Conservation (phyloP, 2,329 filamentous ascomycete species). For the Aureobasidium pullulans region DNA sequence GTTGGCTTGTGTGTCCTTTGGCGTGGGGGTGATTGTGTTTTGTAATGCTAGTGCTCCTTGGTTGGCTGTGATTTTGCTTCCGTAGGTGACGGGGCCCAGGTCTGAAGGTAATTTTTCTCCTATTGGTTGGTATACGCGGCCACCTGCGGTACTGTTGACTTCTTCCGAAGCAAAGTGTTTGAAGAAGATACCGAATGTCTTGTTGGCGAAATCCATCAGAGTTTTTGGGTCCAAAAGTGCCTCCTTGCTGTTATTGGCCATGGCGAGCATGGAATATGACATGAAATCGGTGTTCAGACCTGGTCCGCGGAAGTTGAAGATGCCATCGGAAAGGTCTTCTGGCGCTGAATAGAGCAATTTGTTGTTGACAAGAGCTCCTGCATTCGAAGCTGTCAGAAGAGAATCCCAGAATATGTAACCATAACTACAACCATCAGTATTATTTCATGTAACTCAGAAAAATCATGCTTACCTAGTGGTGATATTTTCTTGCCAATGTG, state of each 20-base stretch:
- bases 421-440: not conserved
- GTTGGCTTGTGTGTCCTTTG: not conserved
- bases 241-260: not conserved
- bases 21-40: not conserved
- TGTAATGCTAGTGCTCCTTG: not conserved
- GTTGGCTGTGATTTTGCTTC: not conserved
- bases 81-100: not conserved
- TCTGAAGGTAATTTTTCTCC: not conserved
- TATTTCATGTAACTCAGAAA: no score
- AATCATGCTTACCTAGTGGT: not conserved
- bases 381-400: not conserved
- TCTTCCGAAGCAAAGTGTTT: not conserved
- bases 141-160: not conserved
- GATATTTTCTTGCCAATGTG: not conserved
- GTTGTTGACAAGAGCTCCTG: not conserved
- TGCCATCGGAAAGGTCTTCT: not conserved
- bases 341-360: not conserved
- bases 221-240: not conserved
- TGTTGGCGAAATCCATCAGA: not conserved
- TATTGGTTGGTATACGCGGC: not conserved
- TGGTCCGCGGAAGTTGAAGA: not conserved
- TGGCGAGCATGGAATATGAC: not conserved
- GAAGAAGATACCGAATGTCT: constrained; percentile 1
- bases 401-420: not conserved
- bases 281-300: not conserved